Base-by-base conservation (phyloP, 352 stramenopile species). In the Elongisporangium undulatum region DNA sequence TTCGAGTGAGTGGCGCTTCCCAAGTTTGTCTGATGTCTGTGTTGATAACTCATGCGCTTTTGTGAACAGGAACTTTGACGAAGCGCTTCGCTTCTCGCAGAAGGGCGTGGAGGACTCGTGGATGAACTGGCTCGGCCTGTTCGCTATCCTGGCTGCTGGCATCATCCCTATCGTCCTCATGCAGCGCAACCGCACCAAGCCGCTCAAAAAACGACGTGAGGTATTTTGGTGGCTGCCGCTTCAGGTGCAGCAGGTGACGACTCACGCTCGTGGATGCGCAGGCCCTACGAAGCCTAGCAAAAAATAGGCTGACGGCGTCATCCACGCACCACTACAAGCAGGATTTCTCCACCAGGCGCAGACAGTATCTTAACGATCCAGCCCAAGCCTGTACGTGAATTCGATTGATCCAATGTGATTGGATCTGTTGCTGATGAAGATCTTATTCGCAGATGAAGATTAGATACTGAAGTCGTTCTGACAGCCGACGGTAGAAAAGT, bases 171-270 rank as follows among this genome's bases (percentile, higher is more conserved):
- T 91, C 59, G 62, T 89, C 49, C 49, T 89, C 56, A 88, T 91
- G 74, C 80, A 88, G 64, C 79, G 78, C 62, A 85, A 86, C 69
- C 79, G 79, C 63, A 82, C 72, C 53, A 89, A 89, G 62, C 75
- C 77, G 10, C 17, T 84, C 55, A 89, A 87, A 72, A 88, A 86
- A 56, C 72, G 77, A 79, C 79, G 79, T 77, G 79, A 89, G 71
- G 79, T 90, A 81, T 62, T 65, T 63, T 10, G 16, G 17, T 38
- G 24, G 9, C n/a, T 62, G 20, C 22, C 51, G n/a, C 66, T 62
- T 60, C 17, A 51, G 64, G 23, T 59, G n/a, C 22, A 6, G 8
- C 53, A 51, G 51, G 26, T 56, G 16, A 45, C 34, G n/a, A n/a
- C 34, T 45, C 34, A 45, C 34, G 17, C 15, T 41, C 41, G 10